These are phyloP conservation scores for Lactarius pseudohatsudake DNA, from an alignment of 768 basidiomycete genomes.

Conservation along the genomic window DNA sequence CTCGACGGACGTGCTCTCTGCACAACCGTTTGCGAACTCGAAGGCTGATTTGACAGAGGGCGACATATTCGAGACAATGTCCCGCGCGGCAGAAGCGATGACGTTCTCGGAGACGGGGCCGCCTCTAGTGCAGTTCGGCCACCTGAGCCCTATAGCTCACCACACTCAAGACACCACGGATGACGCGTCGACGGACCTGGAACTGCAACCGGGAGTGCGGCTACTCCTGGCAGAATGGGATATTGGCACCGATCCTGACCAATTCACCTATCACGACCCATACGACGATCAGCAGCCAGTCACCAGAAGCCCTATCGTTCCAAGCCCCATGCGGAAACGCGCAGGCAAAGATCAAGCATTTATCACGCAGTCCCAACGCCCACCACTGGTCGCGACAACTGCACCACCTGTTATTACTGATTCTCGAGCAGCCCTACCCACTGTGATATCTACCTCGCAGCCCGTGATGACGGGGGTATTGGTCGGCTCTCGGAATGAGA, in stretches of 20 bases:
- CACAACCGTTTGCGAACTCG: conserved; percentile 40
- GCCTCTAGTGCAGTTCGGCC: conserved; percentile 59
- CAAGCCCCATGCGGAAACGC: conserved; percentile 1
- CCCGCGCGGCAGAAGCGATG: conserved; percentile 48
- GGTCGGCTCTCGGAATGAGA: background rate
- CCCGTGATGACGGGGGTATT: background rate
- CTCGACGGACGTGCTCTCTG: conserved; percentile 58
- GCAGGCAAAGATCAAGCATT: background rate
- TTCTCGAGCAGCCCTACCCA: background rate
- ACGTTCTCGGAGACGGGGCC: conserved; percentile 53
- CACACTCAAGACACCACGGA: background rate
- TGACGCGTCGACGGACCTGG: background rate
- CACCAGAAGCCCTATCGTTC: background rate
- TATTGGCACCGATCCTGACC: conserved; percentile 49
- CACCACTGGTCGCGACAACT: background rate
- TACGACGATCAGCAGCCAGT: conserved; percentile 40
- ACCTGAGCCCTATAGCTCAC: conserved; percentile 51
- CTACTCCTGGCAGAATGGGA: conserved; percentile 72
- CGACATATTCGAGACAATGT: conserved; percentile 52
- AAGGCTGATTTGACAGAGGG: conserved; percentile 31
- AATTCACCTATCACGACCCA: conserved; percentile 55
- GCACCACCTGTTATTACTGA: conserved; percentile 8
- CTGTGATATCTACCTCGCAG: conserved; percentile 13
- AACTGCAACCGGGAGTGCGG: conserved; percentile 52
- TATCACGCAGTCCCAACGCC: conserved; percentile 5